Evolutionary conservation across 75 land plant species (phyloP).

Genomic region (Cunninghamia lanceolata): DNA sequence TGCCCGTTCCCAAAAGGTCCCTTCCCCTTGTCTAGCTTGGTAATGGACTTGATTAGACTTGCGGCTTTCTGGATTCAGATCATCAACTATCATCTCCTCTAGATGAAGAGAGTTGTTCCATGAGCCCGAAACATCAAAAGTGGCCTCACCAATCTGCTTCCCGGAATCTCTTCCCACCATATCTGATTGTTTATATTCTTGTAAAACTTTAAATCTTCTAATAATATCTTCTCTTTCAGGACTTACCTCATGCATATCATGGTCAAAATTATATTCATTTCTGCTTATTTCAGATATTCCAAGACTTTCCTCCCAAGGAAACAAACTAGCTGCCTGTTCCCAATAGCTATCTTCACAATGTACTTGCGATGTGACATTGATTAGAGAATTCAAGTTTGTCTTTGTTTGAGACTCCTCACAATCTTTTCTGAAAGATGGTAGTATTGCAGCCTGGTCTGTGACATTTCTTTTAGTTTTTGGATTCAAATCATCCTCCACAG

Average conservation of each 20-base stretch:
- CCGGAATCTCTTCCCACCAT: background rate
- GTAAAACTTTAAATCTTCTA: background rate
- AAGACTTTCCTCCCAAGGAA: conserved; percentile 3
- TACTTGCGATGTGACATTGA: background rate
- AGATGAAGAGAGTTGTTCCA: background rate
- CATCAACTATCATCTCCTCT: background rate
- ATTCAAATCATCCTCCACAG: background rate
- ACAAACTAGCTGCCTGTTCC: conserved; percentile 1
- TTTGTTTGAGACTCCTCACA: background rate
- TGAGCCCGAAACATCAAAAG: background rate
- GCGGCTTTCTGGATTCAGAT: background rate
- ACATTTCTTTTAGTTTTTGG: background rate
- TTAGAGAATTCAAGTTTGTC: conserved; percentile 2
- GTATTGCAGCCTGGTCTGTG: background rate
- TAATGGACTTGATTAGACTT: background rate
- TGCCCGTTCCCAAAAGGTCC: background rate
- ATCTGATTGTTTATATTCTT: background rate
- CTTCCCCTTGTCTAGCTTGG: background rate
- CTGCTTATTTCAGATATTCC: background rate
- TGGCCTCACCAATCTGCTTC: background rate
- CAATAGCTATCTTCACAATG: background rate
- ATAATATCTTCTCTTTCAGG: background rate
- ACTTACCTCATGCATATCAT: background rate
- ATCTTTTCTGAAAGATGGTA: background rate
- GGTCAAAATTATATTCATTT: background rate